phyloP scores from a whole-genome alignment of 2,329 filamentous ascomycete species.

The Mycogone perniciosa region DNA sequence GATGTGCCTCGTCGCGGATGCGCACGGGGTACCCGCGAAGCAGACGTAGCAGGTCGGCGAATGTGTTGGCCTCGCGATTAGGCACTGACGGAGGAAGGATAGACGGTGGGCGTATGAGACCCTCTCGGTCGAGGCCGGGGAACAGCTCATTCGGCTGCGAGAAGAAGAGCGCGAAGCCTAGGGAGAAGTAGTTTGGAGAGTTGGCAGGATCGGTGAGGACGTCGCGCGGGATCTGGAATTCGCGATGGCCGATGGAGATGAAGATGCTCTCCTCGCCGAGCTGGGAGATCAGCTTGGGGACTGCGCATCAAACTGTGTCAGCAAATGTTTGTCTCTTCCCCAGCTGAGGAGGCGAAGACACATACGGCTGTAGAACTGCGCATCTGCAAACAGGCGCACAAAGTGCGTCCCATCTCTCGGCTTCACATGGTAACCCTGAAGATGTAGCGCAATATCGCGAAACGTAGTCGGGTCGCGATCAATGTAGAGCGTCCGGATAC shows the following conservation, averaged over 20 bases:
- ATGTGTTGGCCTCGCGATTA: conserved; percentile 74
- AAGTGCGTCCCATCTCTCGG: conserved; percentile 81
- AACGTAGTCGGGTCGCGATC: conserved; percentile 90
- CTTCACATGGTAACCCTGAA: conserved; percentile 84
- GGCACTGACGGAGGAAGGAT: conserved; percentile 79
- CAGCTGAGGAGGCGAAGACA: conserved; percentile 6
- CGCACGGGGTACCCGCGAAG: conserved; percentile 77
- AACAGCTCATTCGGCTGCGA: conserved; percentile 73
- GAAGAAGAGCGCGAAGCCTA: conserved; percentile 87
- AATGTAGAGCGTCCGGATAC: conserved; percentile 81
- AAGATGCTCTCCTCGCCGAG: conserved; percentile 89
- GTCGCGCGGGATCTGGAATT: conserved; percentile 87
- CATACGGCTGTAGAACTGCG: conserved; percentile 85
- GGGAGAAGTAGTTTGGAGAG: conserved; percentile 90
- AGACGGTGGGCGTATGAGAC: conserved; percentile 77
- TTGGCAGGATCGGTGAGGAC: conserved; percentile 81
- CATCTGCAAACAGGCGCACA: conserved; percentile 87
- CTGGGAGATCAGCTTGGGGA: conserved; percentile 83
- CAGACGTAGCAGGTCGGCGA: conserved; percentile 74
- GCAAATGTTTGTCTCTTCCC: neutral
- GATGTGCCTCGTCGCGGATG: conserved; percentile 70
- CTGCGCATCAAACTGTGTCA: conserved; percentile 33
- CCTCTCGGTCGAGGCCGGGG: conserved; percentile 72
- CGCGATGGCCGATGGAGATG: conserved; percentile 77
- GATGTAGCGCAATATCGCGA: conserved; percentile 78